Conservation (phyloP, 2,329 filamentous ascomycete genomes). For the Paecilomyces niveus region DNA sequence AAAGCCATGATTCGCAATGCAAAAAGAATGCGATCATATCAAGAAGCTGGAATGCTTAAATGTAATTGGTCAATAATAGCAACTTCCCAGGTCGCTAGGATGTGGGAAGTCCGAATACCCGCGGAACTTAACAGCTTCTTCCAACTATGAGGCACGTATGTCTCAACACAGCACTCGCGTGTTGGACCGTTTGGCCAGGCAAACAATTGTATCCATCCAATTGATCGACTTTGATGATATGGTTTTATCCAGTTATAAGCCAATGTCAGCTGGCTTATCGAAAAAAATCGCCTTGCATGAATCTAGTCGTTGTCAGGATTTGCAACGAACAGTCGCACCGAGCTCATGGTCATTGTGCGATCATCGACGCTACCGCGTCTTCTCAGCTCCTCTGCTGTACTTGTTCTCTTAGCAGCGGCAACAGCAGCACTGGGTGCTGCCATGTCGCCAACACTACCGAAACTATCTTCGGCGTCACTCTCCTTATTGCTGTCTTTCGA, state of each 20-base stretch:
- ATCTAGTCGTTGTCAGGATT: conserved; percentile 39
- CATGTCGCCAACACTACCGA: conserved; percentile 49
- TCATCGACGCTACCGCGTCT: conserved; percentile 44
- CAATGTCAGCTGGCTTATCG: not conserved
- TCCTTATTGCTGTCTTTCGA: conserved; percentile 22
- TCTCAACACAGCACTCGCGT: not conserved
- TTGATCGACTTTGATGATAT: not conserved
- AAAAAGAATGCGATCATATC: not conserved
- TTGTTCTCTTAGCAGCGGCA: conserved; percentile 30
- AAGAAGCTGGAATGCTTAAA: not conserved
- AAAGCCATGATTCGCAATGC: conserved; percentile 3
- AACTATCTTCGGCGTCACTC: conserved; percentile 44
- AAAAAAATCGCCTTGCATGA: not conserved
- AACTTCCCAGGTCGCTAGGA: not conserved
- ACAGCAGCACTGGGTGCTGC: conserved; percentile 35
- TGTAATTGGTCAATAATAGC: not conserved
- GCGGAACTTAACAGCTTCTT: not conserved
- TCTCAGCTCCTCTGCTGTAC: conserved; percentile 37
- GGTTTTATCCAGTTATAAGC: not conserved
- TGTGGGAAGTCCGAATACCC: not conserved
- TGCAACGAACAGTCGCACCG: conserved; percentile 40
- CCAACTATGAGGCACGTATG: not conserved
- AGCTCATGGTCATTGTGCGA: conserved; percentile 40
- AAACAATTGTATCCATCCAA: not conserved
- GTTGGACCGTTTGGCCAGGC: not conserved